phyloP scores from a whole-genome alignment of 2,329 filamentous ascomycete species.

The Nigrospora osmanthi region DNA sequence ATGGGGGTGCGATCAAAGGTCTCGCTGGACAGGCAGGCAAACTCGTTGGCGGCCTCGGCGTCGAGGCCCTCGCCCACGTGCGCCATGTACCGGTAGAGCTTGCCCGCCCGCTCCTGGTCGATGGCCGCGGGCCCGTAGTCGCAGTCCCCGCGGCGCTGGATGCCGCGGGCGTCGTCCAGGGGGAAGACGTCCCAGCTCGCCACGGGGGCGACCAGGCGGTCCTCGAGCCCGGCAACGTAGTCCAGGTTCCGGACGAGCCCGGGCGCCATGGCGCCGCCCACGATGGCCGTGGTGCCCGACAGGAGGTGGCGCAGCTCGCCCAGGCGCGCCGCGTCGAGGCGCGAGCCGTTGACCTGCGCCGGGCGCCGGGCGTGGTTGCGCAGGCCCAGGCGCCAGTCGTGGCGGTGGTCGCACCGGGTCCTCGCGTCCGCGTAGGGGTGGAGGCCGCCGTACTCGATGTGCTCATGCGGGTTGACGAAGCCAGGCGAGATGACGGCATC shows the following conservation, averaged over 20 bases:
- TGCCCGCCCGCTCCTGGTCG: slow-evolving; percentile 4
- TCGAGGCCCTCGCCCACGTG: slow-evolving; percentile 20
- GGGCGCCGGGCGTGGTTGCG: slow-evolving; percentile 11
- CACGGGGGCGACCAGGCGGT: slow-evolving; percentile 7
- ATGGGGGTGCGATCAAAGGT: slow-evolving; percentile 12
- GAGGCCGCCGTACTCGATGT: slow-evolving; percentile 17
- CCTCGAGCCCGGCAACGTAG: slow-evolving; percentile 13
- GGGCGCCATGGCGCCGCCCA: slow-evolving; percentile 16
- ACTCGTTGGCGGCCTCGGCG: slow-evolving; percentile 17
- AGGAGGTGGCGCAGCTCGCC: slow-evolving; percentile 21
- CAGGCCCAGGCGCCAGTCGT: slow-evolving; percentile 19
- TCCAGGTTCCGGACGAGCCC: slow-evolving; percentile 20
- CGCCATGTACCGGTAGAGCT: slow-evolving; percentile 13
- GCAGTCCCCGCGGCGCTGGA: slow-evolving; percentile 16
- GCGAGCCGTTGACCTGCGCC: slow-evolving; percentile 13
- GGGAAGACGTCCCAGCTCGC: slow-evolving; percentile 17
- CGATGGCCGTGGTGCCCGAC: slow-evolving; percentile 20
- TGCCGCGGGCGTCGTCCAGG: slow-evolving; percentile 12
- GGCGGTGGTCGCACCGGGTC: slow-evolving; percentile 14
- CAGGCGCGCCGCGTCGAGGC: slow-evolving; percentile 12
- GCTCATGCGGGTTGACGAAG: slow-evolving; percentile 22
- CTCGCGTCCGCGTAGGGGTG: slow-evolving; percentile 13
- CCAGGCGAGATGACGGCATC: slow-evolving; percentile 18
- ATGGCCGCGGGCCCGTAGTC: slow-evolving; percentile 15
- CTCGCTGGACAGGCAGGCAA: slow-evolving; percentile 15